Base-by-base conservation (phyloP, 768 basidiomycete genomes). In the Dictyophora rubrovolvata region DNA sequence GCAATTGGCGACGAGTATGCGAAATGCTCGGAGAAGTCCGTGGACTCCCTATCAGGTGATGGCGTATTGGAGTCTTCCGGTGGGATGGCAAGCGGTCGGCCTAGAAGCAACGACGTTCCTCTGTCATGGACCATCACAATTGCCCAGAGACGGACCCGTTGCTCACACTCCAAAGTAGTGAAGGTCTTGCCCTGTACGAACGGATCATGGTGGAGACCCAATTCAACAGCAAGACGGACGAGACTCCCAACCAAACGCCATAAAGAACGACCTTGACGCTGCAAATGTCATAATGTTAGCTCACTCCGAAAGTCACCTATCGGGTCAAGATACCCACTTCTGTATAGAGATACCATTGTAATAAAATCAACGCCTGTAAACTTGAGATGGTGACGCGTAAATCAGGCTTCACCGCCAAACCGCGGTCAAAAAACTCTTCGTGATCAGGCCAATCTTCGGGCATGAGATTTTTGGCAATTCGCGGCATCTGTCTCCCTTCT, bases 281-380 rank as follows among this genome's bases (percentile, higher is more conserved):
- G 65, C 20, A 53, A 35, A 48, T 48, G 63, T 52, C 46, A 51
- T 58, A 48, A 48, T 49, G 48, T 60, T 55, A 65, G 64, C 17
- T 61, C 18, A 53, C 34, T 14, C 34, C n/a, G n/a, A n/a, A n/a
- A 46, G 10, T 50, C 10, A n/a, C 21, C 34, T 18, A 54, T 49
- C 33, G 16, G 23, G 9, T n/a, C 36, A 47, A 8, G 12, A 21
- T 35, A 35, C 17, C 22, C 63, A 88, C 90, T 78, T 92, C 90
- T 20, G 85, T 89, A 65, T 92, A 93, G 20, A 93, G 77, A 70
- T 92, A 91, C 90, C 89, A 92, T 57, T 93, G 91, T 51, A 92
- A 70, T 6, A 93, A 70, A 22, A 91, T 89, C 55, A 93, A 77
- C 0, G 90, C 87, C 69, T 93, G 90, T 61, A 93, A 71, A 67